These are phyloP conservation scores for Coniochaeta ligniaria DNA, from an alignment of 2,329 filamentous ascomycete genomes.

Conservation along the genomic window DNA sequence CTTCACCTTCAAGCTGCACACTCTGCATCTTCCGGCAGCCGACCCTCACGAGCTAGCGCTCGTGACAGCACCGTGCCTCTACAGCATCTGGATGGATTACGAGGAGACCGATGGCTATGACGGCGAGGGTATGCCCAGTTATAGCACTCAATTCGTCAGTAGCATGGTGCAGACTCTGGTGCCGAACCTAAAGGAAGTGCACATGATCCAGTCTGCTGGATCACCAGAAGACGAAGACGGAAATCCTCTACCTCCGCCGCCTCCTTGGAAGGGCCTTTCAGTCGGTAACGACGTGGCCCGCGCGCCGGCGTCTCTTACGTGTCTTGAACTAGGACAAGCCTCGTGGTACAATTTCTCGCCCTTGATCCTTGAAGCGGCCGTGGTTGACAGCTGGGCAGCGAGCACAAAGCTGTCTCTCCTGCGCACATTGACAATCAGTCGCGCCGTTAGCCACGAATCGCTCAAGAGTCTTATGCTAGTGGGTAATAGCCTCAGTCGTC, in stretches of 20 bases:
- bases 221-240: not conserved
- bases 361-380: not conserved
- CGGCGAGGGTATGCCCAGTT: not conserved
- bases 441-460: not conserved
- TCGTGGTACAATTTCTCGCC: not conserved
- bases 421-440: not conserved
- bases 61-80: not conserved
- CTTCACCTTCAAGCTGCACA: not conserved
- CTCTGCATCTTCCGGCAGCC: not conserved
- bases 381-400: not conserved
- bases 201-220: not conserved
- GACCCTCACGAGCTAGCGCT: not conserved
- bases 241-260: not conserved
- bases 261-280: not conserved
- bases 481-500: not conserved
- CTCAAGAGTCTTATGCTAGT: not conserved
- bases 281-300: not conserved
- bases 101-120: not conserved
- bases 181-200: not conserved
- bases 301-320: not conserved
- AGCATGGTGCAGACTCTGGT: not conserved
- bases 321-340: not conserved
- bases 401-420: not conserved
- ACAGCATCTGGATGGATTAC: not conserved
- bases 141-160: not conserved